Percentiles rank a stretch among this genome's conserved stretches.
Evolutionary conservation across 2,329 filamentous ascomycete genomes (phyloP).

Genomic region (Aspergillus cejpii): DNA sequence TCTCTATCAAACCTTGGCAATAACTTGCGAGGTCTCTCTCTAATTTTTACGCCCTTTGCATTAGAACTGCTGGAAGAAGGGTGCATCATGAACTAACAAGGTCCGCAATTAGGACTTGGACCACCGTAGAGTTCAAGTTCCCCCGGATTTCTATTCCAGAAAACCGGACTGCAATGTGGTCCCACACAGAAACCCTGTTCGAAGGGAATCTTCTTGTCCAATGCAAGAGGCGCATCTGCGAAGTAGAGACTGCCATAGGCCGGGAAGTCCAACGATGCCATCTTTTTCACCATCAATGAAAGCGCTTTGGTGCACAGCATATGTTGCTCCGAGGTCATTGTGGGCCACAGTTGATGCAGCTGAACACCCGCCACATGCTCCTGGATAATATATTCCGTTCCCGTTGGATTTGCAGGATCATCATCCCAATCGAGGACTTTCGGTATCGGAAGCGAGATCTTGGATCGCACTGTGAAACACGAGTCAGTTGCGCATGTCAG

Average conservation of each 20-base stretch:
- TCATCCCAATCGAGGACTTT: conserved; percentile 23
- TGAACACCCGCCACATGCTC: conserved; percentile 31
- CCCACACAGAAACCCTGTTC: conserved; percentile 31
- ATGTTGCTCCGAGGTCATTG: conserved; percentile 30
- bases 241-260: conserved; percentile 38
- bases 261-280: conserved; percentile 32
- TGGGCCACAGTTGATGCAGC: conserved; percentile 29
- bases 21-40: conserved; percentile 18
- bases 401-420: conserved; percentile 26
- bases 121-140: conserved; percentile 15
- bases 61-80: conserved; percentile 1
- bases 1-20: conserved; percentile 18
- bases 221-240: conserved; percentile 21
- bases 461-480: conserved; percentile 16
- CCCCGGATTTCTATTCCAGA: conserved; percentile 13
- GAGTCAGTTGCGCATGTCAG: conserved; percentile 3
- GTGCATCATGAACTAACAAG: conserved; percentile 12
- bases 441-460: conserved; percentile 21
- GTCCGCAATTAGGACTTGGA: conserved; percentile 17
- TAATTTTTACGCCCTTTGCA: conserved; percentile 1
- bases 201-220: conserved; percentile 18
- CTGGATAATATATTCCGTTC: conserved; percentile 38
- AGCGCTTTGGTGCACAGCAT: conserved; percentile 31
- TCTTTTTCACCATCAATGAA: conserved; percentile 24
- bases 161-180: conserved; percentile 24